phyloP scores from a whole-genome alignment of 306 rosid genomes.

The Begonia peltatifolia region DNA sequence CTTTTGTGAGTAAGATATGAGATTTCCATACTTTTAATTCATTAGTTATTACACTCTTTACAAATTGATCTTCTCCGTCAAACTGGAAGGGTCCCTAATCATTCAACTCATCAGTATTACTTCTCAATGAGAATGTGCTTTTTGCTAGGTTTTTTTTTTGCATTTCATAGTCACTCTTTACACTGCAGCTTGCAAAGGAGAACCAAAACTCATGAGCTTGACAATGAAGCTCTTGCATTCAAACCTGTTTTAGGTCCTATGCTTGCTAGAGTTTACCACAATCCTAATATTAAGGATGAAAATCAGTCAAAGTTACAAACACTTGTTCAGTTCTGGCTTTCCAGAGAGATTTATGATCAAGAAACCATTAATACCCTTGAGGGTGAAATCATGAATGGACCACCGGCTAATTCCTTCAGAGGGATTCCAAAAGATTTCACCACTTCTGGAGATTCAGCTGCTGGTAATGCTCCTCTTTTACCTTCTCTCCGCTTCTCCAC shows the following conservation, averaged over 20 bases:
- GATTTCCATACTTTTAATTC: too few species aligned
- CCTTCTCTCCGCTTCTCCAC: not conserved
- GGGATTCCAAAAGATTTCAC: slow-evolving; percentile 46
- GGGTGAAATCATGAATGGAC: slow-evolving; percentile 76
- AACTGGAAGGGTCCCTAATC: not conserved
- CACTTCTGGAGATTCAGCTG: slow-evolving; percentile 39
- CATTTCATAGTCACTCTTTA: slow-evolving; percentile 1
- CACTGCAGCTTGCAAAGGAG: slow-evolving; percentile 53
- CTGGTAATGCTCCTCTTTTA: slow-evolving; percentile 28
- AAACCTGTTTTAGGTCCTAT: slow-evolving; percentile 79
- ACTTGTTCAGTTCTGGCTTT: slow-evolving; percentile 89
- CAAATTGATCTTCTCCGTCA: too few species aligned
- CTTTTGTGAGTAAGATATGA: too few species aligned
- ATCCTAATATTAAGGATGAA: slow-evolving; percentile 85
- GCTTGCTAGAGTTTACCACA: slow-evolving; percentile 87
- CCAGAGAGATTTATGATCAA: slow-evolving; percentile 68
- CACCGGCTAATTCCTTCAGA: slow-evolving; percentile 37
- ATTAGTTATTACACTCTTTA: too few species aligned
- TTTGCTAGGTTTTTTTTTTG: not conserved
- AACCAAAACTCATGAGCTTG: slow-evolving; percentile 38
- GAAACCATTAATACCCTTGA: slow-evolving; percentile 53
- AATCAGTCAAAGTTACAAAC: slow-evolving; percentile 69
- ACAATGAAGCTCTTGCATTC: slow-evolving; percentile 77
- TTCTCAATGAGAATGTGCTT: not conserved
- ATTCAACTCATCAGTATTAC: not conserved